These are phyloP conservation scores for Acacia concinna DNA, from an alignment of 331 rosid species.

Conservation along the genomic window DNA sequence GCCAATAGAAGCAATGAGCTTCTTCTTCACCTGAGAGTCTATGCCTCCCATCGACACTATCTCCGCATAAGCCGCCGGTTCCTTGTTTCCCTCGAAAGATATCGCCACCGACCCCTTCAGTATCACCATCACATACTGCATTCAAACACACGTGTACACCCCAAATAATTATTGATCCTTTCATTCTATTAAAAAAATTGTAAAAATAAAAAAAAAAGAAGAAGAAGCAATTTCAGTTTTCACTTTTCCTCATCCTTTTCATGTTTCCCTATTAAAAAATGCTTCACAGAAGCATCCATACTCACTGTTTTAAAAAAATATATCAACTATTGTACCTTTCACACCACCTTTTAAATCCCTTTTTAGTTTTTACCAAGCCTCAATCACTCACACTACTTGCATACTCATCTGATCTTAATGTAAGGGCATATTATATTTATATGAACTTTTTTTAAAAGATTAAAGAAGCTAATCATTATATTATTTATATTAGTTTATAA, in stretches of 20 bases:
- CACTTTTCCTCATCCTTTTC: not conserved
- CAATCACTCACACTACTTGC: not conserved
- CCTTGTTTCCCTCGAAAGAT: constrained; percentile 65
- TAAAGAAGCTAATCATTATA: no score
- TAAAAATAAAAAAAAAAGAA: no score
- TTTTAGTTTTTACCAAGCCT: no score
- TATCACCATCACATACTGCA: constrained; percentile 87
- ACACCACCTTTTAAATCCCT: not conserved
- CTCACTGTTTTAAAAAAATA: not conserved
- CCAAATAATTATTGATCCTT: no score
- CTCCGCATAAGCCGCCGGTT: constrained; percentile 82
- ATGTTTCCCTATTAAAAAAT: not conserved
- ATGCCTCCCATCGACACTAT: constrained; percentile 93
- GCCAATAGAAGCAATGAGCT: constrained; percentile 63
- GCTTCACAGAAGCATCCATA: not conserved
- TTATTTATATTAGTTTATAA: no score
- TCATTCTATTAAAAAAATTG: no score
- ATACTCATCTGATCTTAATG: no score
- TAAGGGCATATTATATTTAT: no score
- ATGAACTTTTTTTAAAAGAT: no score
- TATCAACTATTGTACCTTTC: not conserved
- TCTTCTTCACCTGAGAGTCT: constrained; percentile 66
- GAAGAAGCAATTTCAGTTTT: no score
- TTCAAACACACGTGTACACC: no score
- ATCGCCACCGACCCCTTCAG: constrained; percentile 76